Evolutionary conservation across 2,329 filamentous ascomycete genomes (phyloP).

Genomic region (Zopfia rhizophila): DNA sequence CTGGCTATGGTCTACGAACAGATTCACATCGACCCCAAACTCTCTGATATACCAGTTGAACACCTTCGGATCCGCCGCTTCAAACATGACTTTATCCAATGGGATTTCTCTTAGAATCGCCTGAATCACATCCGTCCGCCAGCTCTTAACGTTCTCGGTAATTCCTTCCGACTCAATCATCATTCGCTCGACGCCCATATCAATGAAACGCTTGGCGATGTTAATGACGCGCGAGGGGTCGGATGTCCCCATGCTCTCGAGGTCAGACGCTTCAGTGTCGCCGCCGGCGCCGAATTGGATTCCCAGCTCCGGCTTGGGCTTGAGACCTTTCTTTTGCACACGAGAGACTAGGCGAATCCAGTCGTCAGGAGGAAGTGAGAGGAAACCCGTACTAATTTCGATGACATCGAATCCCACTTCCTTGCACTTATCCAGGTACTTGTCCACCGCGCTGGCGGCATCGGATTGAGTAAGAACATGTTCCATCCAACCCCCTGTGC

Average conservation of each 20-base stretch:
- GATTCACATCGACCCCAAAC: constrained; percentile 67
- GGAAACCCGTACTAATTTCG: constrained; percentile 64
- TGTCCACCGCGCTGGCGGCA: constrained; percentile 58
- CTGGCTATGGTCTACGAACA: constrained; percentile 68
- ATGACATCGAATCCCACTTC: constrained; percentile 65
- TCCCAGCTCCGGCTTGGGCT: constrained; percentile 65
- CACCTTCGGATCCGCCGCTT: constrained; percentile 65
- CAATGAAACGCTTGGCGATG: constrained; percentile 61
- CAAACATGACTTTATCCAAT: constrained; percentile 66
- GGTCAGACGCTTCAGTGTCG: constrained; percentile 59
- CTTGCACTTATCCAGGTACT: constrained; percentile 64
- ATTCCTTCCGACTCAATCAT: constrained; percentile 71
- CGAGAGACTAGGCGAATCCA: constrained; percentile 26
- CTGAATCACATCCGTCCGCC: constrained; percentile 67
- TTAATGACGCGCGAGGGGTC: constrained; percentile 62
- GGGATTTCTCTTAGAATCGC: constrained; percentile 63
- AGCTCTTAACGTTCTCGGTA: constrained; percentile 65
- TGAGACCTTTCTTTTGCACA: constrained; percentile 60
- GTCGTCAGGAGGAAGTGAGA: constrained; percentile 49
- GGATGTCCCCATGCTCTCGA: constrained; percentile 61
- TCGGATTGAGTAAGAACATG: constrained; percentile 63
- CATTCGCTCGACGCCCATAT: constrained; percentile 64
- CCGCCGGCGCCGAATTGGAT: constrained; percentile 68
- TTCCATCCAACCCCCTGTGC: constrained; percentile 67
- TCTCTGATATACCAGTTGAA: constrained; percentile 67